Percentiles rank a stretch among this genome's conserved stretches.
Evolutionary conservation across 2,329 filamentous ascomycete genomes (phyloP).

Genomic region (Cryphonectria nitschkei): DNA sequence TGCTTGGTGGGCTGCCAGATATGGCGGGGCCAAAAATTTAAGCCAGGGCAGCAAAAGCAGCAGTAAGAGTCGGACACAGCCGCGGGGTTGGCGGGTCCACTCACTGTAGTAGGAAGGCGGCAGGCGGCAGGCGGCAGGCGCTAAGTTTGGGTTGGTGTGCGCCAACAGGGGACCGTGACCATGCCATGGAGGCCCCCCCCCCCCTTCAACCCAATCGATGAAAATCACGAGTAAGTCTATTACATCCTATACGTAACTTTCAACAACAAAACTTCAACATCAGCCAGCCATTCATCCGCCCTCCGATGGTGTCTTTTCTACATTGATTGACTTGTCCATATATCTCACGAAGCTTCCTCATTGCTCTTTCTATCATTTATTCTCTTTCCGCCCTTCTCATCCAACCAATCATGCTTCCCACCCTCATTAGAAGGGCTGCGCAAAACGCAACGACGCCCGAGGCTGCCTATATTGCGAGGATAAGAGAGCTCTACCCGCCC

Average conservation of each 20-base stretch:
- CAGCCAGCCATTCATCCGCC: background rate
- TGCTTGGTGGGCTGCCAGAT: constrained; percentile 3
- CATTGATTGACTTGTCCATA: background rate
- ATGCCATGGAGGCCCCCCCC: background rate
- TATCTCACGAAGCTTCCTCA: background rate
- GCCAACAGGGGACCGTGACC: constrained; percentile 11
- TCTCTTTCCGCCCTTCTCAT: background rate
- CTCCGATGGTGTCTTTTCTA: background rate
- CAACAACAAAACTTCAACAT: background rate
- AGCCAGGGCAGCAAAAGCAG: constrained; percentile 14
- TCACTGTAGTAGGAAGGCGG: background rate
- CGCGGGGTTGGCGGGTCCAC: constrained; percentile 27
- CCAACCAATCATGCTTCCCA: constrained; percentile 49
- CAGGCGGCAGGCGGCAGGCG: no score
- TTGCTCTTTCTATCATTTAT: background rate
- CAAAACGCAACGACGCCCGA: constrained; percentile 31
- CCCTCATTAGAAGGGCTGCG: constrained; percentile 48
- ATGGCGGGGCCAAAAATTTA: constrained; percentile 28
- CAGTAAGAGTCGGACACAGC: background rate
- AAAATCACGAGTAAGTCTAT: no score
- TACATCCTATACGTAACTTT: background rate
- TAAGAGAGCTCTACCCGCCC: constrained; percentile 61
- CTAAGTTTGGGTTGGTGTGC: background rate
- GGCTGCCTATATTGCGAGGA: constrained; percentile 21
- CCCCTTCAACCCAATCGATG: no score